Conservation (phyloP, 2,329 filamentous ascomycete genomes). For the Balansia obtecta region DNA sequence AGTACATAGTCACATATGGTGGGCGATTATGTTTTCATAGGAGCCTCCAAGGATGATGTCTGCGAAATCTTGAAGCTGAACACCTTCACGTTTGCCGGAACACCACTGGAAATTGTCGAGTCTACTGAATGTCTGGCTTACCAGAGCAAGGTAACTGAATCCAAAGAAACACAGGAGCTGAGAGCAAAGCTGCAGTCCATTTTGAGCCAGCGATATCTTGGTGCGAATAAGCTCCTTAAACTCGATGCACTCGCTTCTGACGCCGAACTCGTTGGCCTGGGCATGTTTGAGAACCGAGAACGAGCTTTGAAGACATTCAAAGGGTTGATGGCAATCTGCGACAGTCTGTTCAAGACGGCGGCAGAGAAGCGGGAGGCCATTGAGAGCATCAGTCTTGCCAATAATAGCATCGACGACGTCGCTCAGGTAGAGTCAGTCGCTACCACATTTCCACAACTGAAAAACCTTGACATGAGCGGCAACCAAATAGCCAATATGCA, state of each 20-base stretch:
- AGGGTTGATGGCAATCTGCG: slow-evolving; percentile 78
- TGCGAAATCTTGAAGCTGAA: slow-evolving; percentile 56
- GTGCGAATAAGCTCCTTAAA: slow-evolving; percentile 62
- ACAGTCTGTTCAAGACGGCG: slow-evolving; percentile 59
- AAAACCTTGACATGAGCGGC: slow-evolving; percentile 78
- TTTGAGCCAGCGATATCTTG: slow-evolving; percentile 62
- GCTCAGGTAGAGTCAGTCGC: slow-evolving; percentile 61
- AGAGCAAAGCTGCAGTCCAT: slow-evolving; percentile 58
- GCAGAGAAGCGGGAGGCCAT: slow-evolving; percentile 68
- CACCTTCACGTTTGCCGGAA: slow-evolving; percentile 55
- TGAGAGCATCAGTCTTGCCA: slow-evolving; percentile 66
- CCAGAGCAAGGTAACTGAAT: slow-evolving; percentile 30
- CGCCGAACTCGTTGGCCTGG: slow-evolving; percentile 55
- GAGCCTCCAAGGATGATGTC: slow-evolving; percentile 50
- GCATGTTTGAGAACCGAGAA: slow-evolving; percentile 60
- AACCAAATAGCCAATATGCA: slow-evolving; percentile 64
- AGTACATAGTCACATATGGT: slow-evolving; percentile 54
- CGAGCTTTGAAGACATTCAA: slow-evolving; percentile 81
- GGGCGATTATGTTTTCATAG: slow-evolving; percentile 58
- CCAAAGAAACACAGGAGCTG: slow-evolving; percentile 43
- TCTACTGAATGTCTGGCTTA: slow-evolving; percentile 27
- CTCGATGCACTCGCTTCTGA: slow-evolving; percentile 70
- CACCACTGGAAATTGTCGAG: slow-evolving; percentile 43
- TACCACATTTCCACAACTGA: slow-evolving; percentile 69
- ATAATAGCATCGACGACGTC: slow-evolving; percentile 67